Conservation (phyloP, 2,329 filamentous ascomycete species). For the Huntiella abstrusa region DNA sequence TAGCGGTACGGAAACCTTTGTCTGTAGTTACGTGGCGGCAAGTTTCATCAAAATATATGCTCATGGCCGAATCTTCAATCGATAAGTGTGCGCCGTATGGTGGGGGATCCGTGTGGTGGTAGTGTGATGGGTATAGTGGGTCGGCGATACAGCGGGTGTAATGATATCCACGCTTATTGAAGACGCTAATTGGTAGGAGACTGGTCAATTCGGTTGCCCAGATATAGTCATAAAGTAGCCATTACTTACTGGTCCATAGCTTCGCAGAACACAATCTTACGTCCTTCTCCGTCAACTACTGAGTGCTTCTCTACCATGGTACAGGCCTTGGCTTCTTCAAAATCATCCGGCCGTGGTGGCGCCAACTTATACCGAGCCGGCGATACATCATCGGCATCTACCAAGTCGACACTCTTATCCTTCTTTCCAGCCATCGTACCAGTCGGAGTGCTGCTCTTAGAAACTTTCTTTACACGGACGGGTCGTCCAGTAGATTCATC, state of each 20-base stretch:
- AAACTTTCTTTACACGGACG: constrained; percentile 42
- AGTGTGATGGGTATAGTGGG: constrained; percentile 71
- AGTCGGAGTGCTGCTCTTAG: constrained; percentile 32
- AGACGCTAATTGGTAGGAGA: constrained; percentile 25
- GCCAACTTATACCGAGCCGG: constrained; percentile 44
- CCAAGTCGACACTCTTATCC: constrained; percentile 20
- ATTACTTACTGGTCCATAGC: constrained; percentile 42
- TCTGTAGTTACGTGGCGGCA: constrained; percentile 69
- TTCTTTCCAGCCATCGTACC: constrained; percentile 27
- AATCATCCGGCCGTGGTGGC: constrained; percentile 42
- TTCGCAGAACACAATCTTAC: constrained; percentile 39
- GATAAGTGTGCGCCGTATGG: constrained; percentile 74
- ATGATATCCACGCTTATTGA: constrained; percentile 56
- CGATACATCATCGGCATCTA: constrained; percentile 25
- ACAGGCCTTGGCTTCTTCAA: constrained; percentile 38
- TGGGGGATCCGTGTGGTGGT: constrained; percentile 69
- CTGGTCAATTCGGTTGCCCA: neutral
- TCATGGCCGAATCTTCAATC: constrained; percentile 77
- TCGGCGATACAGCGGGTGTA: constrained; percentile 87
- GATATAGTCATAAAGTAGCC: neutral
- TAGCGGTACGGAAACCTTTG: constrained; percentile 80
- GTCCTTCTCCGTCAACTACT: constrained; percentile 28
- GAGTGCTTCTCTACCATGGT: constrained; percentile 38
- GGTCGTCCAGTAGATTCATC: constrained; percentile 33
- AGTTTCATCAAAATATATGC: constrained; percentile 62